Evolutionary conservation across 306 rosid genomes (phyloP).

Genomic region (Mimosa pudica): DNA sequence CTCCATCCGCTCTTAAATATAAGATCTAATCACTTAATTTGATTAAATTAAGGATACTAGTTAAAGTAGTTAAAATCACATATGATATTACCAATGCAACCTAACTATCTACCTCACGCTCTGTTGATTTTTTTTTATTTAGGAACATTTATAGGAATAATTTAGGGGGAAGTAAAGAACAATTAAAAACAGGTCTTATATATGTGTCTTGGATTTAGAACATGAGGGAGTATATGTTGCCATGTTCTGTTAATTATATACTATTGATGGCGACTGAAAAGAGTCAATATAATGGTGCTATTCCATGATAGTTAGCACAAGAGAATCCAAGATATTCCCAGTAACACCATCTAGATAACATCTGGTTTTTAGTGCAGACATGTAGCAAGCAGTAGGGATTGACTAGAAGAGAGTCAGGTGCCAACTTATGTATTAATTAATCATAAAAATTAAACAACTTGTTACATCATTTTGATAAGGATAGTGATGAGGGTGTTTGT

Average conservation of each 20-base stretch:
- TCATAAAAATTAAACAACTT: slow-evolving; percentile 27
- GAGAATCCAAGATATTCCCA: neutral
- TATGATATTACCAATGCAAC: too few relatives aligned
- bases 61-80: too few relatives aligned
- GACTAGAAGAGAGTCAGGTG: slow-evolving; percentile 32
- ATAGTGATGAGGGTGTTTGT: slow-evolving; percentile 34
- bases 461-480: slow-evolving; percentile 35
- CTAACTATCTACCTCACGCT: too few relatives aligned
- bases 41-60: too few relatives aligned
- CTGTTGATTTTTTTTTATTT: too few relatives aligned
- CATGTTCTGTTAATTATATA: slow-evolving; percentile 8
- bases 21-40: too few relatives aligned
- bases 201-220: too few relatives aligned
- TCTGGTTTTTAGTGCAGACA: slow-evolving; percentile 20
- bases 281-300: slow-evolving; percentile 2
- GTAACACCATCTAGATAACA: neutral
- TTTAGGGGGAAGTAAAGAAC: too few relatives aligned
- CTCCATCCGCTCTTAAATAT: too few relatives aligned
- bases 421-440: slow-evolving; percentile 30
- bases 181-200: too few relatives aligned
- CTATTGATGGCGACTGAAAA: neutral
- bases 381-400: slow-evolving; percentile 29
- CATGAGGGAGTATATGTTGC: neutral
- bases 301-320: slow-evolving; percentile 20
- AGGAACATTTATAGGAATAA: too few relatives aligned